A percentile compares a stretch with the other conserved stretches of the same genome.
Evolutionary conservation across 164 flowering plant genomes (phyloP).

Genomic region (Akebia trifoliata): DNA sequence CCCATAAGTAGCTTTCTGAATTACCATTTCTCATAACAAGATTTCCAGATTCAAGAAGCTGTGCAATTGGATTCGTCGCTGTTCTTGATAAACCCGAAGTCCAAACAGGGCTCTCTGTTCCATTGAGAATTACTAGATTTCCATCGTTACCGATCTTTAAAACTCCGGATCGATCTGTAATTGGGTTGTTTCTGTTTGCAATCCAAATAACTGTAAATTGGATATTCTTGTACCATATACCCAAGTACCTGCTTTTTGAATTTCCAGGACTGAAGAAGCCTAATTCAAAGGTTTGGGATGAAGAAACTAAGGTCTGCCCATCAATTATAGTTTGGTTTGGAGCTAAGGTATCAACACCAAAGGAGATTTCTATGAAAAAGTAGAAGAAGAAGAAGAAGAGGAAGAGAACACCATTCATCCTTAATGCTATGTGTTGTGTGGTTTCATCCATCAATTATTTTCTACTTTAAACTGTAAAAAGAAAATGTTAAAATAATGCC

Average conservation of each 20-base stretch:
- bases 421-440: too few relatives aligned
- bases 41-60: slow-evolving; percentile 25
- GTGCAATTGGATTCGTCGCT: slow-evolving; percentile 7
- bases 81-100: slow-evolving; percentile 9
- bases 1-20: slow-evolving; percentile 12
- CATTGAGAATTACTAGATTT: slow-evolving; percentile 12
- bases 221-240: slow-evolving; percentile 21
- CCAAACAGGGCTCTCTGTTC: slow-evolving; percentile 7
- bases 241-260: slow-evolving; percentile 12
- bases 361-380: too few relatives aligned
- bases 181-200: slow-evolving; percentile 20
- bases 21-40: slow-evolving; percentile 15
- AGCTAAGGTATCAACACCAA: slow-evolving; percentile 11
- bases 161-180: background rate
- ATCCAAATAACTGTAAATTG: slow-evolving; percentile 14
- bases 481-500: too few relatives aligned
- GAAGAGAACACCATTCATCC: too few relatives aligned
- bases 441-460: too few relatives aligned
- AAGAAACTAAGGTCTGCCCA: slow-evolving; percentile 3
- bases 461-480: too few relatives aligned
- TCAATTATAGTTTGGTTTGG: slow-evolving; percentile 1
- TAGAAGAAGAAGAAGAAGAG: too few relatives aligned
- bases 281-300: slow-evolving; percentile 3
- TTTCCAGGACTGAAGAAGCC: slow-evolving; percentile 7
- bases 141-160: slow-evolving; percentile 8